Evolutionary conservation across 2,329 filamentous ascomycete species (phyloP).

Genomic region (Triangularia verruculosa): DNA sequence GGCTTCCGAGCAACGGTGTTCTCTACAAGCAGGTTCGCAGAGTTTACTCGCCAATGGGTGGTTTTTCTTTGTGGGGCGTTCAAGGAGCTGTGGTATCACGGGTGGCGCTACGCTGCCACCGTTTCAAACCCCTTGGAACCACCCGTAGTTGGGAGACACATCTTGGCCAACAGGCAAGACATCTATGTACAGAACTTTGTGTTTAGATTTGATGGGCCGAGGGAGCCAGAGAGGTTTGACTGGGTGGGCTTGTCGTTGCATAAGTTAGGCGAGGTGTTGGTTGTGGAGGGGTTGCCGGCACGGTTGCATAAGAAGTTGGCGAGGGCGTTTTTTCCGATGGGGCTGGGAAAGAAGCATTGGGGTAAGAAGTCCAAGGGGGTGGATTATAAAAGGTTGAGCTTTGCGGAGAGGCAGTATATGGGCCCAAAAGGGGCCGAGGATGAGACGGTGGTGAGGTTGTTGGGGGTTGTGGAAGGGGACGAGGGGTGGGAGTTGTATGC

Average conservation of each 20-base stretch:
- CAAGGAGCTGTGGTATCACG: neutral
- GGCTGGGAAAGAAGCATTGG: neutral
- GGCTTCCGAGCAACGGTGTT: neutral
- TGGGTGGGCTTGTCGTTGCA: neutral
- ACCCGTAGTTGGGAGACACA: neutral
- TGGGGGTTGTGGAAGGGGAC: neutral
- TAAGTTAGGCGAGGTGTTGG: neutral
- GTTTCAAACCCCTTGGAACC: neutral
- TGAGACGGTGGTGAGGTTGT: neutral
- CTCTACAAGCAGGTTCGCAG: neutral
- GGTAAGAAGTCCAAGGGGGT: neutral
- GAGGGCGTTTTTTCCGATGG: neutral
- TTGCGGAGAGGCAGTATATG: neutral
- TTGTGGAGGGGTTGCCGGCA: neutral
- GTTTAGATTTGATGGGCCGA: neutral
- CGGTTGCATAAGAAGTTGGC: neutral
- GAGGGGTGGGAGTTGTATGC: conserved; percentile 3
- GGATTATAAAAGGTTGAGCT: neutral
- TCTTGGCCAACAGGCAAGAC: neutral
- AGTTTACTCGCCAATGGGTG: neutral
- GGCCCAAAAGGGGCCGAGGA: neutral
- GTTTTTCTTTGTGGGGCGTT: neutral
- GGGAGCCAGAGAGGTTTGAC: neutral
- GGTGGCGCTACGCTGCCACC: neutral
- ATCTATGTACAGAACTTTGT: neutral